Evolutionary conservation across 2,329 filamentous ascomycete genomes (phyloP).

Genomic region (Xylariales sp.): DNA sequence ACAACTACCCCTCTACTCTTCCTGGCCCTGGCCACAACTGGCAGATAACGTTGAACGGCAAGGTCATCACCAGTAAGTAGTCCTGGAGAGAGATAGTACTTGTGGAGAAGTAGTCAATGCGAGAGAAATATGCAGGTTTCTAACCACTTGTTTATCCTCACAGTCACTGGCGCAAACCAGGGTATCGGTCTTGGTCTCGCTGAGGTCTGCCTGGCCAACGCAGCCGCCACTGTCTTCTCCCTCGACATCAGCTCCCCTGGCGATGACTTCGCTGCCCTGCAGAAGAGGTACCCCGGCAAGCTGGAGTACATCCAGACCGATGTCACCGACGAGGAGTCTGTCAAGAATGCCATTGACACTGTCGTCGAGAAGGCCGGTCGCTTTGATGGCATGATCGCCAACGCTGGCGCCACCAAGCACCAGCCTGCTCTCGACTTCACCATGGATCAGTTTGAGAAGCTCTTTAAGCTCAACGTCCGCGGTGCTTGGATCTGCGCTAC

Average conservation of each 20-base stretch:
- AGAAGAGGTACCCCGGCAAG: constrained; percentile 34
- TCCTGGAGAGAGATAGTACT: no score
- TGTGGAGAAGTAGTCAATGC: no score
- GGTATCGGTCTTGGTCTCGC: constrained; percentile 42
- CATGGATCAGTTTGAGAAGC: constrained; percentile 29
- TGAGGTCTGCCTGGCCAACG: constrained; percentile 40
- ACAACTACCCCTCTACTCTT: constrained; percentile 24
- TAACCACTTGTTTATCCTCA: no score
- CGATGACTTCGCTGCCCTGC: constrained; percentile 30
- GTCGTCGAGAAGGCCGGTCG: constrained; percentile 32
- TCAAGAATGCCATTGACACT: constrained; percentile 34
- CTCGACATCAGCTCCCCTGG: constrained; percentile 33
- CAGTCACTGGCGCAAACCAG: constrained; percentile 37
- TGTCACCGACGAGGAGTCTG: constrained; percentile 35
- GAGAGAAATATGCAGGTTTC: no score
- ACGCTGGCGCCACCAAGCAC: constrained; percentile 40
- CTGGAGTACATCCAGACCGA: constrained; percentile 41
- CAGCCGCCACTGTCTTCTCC: constrained; percentile 32
- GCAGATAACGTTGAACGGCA: constrained; percentile 28
- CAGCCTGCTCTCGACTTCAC: constrained; percentile 39
- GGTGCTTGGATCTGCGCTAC: constrained; percentile 41
- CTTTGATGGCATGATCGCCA: constrained; percentile 36
- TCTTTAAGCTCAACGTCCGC: constrained; percentile 43
- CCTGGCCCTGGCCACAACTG: constrained; percentile 29
- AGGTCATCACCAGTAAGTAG: constrained; percentile 33